Percentiles rank a stretch among this genome's conserved stretches.
Conservation (phyloP, 2,329 filamentous ascomycete genomes). For the Tolypocladium ovalisporum region DNA sequence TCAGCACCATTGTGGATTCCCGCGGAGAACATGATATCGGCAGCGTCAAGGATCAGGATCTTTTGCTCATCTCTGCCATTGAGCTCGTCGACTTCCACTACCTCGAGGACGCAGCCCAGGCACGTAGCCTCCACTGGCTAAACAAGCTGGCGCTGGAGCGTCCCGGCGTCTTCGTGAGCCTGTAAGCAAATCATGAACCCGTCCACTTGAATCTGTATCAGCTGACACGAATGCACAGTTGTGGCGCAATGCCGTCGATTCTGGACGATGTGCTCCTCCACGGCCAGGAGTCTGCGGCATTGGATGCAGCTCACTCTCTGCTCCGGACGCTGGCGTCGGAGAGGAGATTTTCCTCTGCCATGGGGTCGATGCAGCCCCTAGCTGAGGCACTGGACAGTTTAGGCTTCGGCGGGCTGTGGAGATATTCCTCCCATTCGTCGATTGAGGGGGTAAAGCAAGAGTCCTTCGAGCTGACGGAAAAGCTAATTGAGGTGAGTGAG, state of each 20-base stretch:
- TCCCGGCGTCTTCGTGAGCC: conserved; percentile 43
- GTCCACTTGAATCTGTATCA: background rate
- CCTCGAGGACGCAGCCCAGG: conserved; percentile 51
- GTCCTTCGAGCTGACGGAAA: conserved; percentile 45
- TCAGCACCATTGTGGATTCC: conserved; percentile 12
- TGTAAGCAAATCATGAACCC: conserved; percentile 33
- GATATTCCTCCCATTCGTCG: conserved; percentile 39
- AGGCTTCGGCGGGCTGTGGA: conserved; percentile 55
- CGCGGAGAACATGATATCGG: conserved; percentile 21
- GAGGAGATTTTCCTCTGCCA: conserved; percentile 34
- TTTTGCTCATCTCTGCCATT: conserved; percentile 52
- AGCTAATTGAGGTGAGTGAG: conserved; percentile 46
- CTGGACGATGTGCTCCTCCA: conserved; percentile 53
- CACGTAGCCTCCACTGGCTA: conserved; percentile 48
- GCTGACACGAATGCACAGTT: conserved; percentile 24
- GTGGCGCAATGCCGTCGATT: conserved; percentile 43
- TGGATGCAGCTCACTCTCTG: conserved; percentile 50
- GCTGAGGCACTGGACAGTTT: conserved; percentile 45
- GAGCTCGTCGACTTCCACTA: conserved; percentile 56
- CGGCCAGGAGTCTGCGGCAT: conserved; percentile 48
- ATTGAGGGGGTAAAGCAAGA: conserved; percentile 38
- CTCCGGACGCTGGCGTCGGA: conserved; percentile 48
- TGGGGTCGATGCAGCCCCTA: conserved; percentile 36
- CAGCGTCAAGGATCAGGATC: conserved; percentile 46
- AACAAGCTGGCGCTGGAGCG: conserved; percentile 42